Evolutionary conservation across 495 filamentous ascomycete species (phyloP).

Genomic region (Zalerion maritima): DNA sequence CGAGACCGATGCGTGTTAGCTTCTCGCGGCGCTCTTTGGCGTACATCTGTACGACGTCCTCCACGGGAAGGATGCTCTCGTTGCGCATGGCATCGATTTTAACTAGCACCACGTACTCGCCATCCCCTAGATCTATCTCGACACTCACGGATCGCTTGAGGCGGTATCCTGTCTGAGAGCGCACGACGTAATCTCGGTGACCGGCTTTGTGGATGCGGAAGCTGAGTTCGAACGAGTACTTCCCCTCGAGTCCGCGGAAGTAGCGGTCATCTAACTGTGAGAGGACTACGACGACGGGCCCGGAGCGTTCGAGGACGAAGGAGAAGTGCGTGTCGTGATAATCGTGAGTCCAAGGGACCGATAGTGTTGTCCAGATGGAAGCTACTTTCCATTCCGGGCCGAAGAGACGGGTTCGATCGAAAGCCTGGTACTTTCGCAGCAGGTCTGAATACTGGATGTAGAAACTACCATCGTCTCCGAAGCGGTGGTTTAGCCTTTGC

Average conservation of each 20-base stretch:
- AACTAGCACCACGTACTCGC: conserved; percentile 65
- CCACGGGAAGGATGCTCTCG: conserved; percentile 35
- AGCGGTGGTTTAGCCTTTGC: conserved; percentile 59
- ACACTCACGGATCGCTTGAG: conserved; percentile 69
- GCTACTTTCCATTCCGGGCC: conserved; percentile 69
- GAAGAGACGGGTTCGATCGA: conserved; percentile 83
- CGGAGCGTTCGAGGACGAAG: conserved; percentile 48
- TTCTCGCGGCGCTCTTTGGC: conserved; percentile 59
- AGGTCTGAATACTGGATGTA: conserved; percentile 68
- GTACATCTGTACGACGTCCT: conserved; percentile 51
- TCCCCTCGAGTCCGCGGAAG: conserved; percentile 68
- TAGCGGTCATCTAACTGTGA: conserved; percentile 78
- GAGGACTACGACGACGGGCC: conserved; percentile 65
- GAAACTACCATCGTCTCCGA: conserved; percentile 74
- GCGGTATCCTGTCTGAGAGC: conserved; percentile 52
- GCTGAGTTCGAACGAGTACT: conserved; percentile 62
- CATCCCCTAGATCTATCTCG: conserved; percentile 69
- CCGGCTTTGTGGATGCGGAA: conserved; percentile 74
- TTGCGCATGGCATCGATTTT: conserved; percentile 58
- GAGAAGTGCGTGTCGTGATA: conserved; percentile 76
- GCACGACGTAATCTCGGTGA: conserved; percentile 73
- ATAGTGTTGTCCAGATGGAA: conserved; percentile 71
- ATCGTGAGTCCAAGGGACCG: conserved; percentile 72
- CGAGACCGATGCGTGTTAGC: conserved; percentile 62
- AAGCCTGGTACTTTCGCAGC: conserved; percentile 64